Conservation (phyloP, 768 basidiomycete genomes). For the Harrya chromipes region DNA sequence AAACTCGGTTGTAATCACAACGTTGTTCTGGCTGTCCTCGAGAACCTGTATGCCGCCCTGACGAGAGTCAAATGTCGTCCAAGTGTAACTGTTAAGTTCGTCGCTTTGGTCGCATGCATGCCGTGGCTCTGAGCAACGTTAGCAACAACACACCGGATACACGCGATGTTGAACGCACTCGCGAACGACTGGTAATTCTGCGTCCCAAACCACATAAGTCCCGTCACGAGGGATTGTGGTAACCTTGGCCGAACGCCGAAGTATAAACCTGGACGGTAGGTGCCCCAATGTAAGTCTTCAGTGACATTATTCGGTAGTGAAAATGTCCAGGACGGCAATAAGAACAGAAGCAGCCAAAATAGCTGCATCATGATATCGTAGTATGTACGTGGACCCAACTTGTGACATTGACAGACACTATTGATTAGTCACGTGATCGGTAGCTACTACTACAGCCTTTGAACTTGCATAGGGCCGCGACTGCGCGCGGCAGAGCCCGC, state of each 20-base stretch:
- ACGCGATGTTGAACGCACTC: slow-evolving; percentile 42
- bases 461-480: too few relatives aligned
- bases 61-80: slow-evolving; percentile 83
- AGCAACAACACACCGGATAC: not conserved
- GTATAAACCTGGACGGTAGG: slow-evolving; percentile 92
- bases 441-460: too few relatives aligned
- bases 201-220: slow-evolving; percentile 92
- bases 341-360: slow-evolving; percentile 27
- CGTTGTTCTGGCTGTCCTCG: slow-evolving; percentile 78
- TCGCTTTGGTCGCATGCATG: slow-evolving; percentile 91
- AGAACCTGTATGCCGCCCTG: slow-evolving; percentile 85
- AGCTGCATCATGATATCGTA: slow-evolving; percentile 19
- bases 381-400: not conserved
- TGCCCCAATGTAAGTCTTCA: slow-evolving; percentile 58
- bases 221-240: slow-evolving; percentile 89
- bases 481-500: too few relatives aligned
- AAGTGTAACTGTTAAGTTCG: slow-evolving; percentile 76
- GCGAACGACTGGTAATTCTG: slow-evolving; percentile 73
- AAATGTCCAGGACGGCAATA: slow-evolving; percentile 14
- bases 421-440: too few relatives aligned
- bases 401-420: too few relatives aligned
- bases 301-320: slow-evolving; percentile 33
- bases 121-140: slow-evolving; percentile 52
- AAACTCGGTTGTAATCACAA: slow-evolving; percentile 80
- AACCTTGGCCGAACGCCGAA: slow-evolving; percentile 85